Evolutionary conservation across 352 stramenopile genomes (phyloP).

Genomic region (Blastocystis sp.): DNA sequence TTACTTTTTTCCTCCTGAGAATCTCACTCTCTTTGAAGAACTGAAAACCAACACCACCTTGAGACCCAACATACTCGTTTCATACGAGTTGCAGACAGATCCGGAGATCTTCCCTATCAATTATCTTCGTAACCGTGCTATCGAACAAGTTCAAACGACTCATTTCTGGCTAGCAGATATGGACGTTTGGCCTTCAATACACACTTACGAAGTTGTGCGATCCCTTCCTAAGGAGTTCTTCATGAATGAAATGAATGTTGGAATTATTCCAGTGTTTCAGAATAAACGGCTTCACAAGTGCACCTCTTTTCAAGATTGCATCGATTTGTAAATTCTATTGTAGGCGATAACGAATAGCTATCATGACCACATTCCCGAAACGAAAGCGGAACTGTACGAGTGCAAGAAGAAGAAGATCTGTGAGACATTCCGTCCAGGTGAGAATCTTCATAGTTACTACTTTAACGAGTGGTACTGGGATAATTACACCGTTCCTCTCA

Average conservation of each 20-base stretch:
- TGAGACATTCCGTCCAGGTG: slow-evolving; percentile 40
- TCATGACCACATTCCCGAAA: slow-evolving; percentile 1
- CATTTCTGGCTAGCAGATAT: slow-evolving; percentile 66
- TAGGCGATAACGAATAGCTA: not conserved
- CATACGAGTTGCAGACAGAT: slow-evolving; percentile 40
- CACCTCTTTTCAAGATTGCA: slow-evolving; percentile 17
- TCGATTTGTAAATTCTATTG: not conserved
- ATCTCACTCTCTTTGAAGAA: not conserved
- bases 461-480: slow-evolving; percentile 23
- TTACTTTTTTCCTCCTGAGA: slow-evolving; percentile 39
- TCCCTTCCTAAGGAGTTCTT: not conserved
- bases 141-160: slow-evolving; percentile 47
- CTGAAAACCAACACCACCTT: not conserved
- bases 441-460: slow-evolving; percentile 62
- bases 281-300: slow-evolving; percentile 8
- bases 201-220: slow-evolving; percentile 6
- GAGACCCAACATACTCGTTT: slow-evolving; percentile 17
- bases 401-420: not conserved
- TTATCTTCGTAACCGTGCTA: slow-evolving; percentile 28
- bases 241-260: slow-evolving; percentile 4
- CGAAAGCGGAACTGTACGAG: slow-evolving; percentile 3
- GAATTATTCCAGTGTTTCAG: slow-evolving; percentile 46
- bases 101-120: slow-evolving; percentile 53
- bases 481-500: slow-evolving; percentile 38
- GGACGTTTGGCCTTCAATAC: slow-evolving; percentile 44